A percentile compares a stretch with the other conserved stretches of the same genome.
Evolutionary conservation across 768 basidiomycete genomes (phyloP).

Genomic region (Coprinellus aureogranulatus): DNA sequence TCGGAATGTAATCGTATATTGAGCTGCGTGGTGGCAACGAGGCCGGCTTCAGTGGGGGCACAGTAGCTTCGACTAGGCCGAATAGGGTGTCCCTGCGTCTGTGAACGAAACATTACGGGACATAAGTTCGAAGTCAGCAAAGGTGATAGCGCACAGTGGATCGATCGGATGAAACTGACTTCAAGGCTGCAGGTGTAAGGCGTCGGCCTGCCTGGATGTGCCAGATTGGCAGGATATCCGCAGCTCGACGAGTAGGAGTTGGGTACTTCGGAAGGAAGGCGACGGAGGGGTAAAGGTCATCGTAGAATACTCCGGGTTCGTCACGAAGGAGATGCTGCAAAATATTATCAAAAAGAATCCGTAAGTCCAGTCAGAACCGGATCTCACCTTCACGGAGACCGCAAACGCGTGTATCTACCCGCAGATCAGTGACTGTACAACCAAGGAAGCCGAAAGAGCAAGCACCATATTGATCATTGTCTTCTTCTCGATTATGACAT

Average conservation of each 20-base stretch:
- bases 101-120: conserved; percentile 6
- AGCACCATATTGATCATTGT: conserved; percentile 59
- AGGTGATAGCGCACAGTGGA: no score
- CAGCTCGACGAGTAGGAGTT: conserved; percentile 26
- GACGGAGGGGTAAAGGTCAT: conserved; percentile 69
- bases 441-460: not conserved
- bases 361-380: no score
- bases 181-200: no score
- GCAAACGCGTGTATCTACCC: conserved; percentile 60
- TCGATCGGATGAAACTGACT: no score
- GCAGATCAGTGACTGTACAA: not conserved
- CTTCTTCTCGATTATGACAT: conserved; percentile 64
- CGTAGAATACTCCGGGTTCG: conserved; percentile 69
- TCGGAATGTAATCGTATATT: conserved; percentile 53
- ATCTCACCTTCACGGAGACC: conserved; percentile 57
- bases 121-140: no score
- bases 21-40: conserved; percentile 51
- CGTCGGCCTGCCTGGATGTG: conserved; percentile 29
- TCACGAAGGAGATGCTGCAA: conserved; percentile 61
- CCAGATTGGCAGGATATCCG: conserved; percentile 59
- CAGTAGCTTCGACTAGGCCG: conserved; percentile 43
- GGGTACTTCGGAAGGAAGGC: conserved; percentile 64
- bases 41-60: conserved; percentile 47
- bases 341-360: no score
- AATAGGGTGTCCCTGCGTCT: conserved; percentile 31